Base-by-base conservation (phyloP, 306 rosid species). In the Pyrus bretschneideri region DNA sequence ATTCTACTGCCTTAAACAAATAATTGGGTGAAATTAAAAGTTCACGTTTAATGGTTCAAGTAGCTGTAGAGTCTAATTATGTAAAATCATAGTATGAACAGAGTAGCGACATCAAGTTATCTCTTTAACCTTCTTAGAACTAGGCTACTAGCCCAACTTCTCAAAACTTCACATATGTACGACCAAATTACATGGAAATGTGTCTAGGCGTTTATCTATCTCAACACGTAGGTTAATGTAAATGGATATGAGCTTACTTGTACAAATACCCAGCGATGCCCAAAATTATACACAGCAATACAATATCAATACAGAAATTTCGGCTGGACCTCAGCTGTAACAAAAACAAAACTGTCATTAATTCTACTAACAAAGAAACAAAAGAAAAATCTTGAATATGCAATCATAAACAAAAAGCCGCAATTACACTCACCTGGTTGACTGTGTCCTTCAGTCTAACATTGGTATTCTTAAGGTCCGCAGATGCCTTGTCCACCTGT, bases 251-350 rank as follows among this genome's bases (percentile, higher is more conserved):
- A 83, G 57, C 83, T 96, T 91, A 96, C 99, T 96, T 96, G 93
- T 96, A 96, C 72, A 92, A 82, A 86, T 96, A 96, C 70, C 97
- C 99, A 75, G 99, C 99, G 79, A 96, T 96, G 69, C 99, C 99
- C 89, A 96, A 81, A 84, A 96, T 91, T 85, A 96, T 83, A 82
- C 90, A 88, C 82, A 96, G 82, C 87, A 96, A 85, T 75, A 96
- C 78, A 81, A 96, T 96, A 85, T 96, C 99, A 9, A 92, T 89
- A 70, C 99, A 96, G 87, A 96, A 96, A 85, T 96, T 96, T 74
- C 99, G 87, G 78, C 98, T 96, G 88, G 99, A 96, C 31, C 97
- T 86, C 74, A 96, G 93, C 99, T 96, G 97, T 67, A 82, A 61
- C 42, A 74, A 73, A 81, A 74, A 45, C 38, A 85, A 69, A 86